Base-by-base conservation (phyloP, 2,329 filamentous ascomycete species). In the Trichophyton equinum region DNA sequence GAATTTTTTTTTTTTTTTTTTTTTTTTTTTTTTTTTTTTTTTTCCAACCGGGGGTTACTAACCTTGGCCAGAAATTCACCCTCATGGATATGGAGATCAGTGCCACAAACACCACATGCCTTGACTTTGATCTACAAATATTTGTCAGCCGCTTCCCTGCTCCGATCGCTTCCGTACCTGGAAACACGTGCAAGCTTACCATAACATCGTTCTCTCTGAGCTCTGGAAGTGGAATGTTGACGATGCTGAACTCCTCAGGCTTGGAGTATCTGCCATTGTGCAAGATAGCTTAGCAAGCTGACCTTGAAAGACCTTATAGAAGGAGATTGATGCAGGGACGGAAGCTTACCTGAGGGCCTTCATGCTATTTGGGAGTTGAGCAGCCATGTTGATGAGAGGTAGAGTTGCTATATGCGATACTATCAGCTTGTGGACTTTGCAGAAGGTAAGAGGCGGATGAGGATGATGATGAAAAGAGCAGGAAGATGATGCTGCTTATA, bases 51-150 rank as follows among this genome's bases (percentile, higher is more conserved):
- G 18, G 1, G 18, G 6, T 44, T 20, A 44, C 73, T 62, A 72
- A 79, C 77, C 73, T 79, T 78, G 68, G 78, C 77, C 67, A 80
- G 74, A 66, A 88, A 88, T 74, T 87, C 84, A 68, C 85, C 85
- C 71, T 87, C 82, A 68, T 87, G 84, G 61, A 76, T 73, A 59
- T 71, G 74, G 70, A 75, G 68, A 73, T 80, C 80, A 65, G 80
- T 82, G 65, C 81, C 80, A 66, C 82, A 85, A 64, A 85, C 82
- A 76, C 83, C 82, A 66, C 82, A 85, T 60, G 82, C 84, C 74
- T 86, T 85, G 68, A 87, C 84, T 74, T 86, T 84, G 73, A 86
- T 74, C 76, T 79, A 67, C 60, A 67, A 63, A 65, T 65, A 47
- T 66, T 63, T 51, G 4, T 61, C 65, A 68, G 64, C 42, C 15